These are phyloP conservation scores for Globisporangium iwayamae DNA, from an alignment of 352 stramenopile species.

Conservation along the genomic window DNA sequence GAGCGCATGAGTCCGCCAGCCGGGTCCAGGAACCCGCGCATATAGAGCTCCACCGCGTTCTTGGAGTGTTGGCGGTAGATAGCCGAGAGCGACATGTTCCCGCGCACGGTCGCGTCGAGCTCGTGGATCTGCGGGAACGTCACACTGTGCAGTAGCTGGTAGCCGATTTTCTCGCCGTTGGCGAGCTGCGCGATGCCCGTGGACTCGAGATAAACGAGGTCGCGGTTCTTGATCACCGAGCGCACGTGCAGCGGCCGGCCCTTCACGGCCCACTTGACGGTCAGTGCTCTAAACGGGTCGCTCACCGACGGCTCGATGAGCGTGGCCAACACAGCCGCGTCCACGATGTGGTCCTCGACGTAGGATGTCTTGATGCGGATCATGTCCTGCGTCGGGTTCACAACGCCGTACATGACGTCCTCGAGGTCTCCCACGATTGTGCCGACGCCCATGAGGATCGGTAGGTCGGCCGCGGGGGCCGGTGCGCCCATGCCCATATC, in stretches of 20 bases:
- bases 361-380: slow-evolving; percentile 39
- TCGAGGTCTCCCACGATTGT: slow-evolving; percentile 40
- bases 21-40: slow-evolving; percentile 39
- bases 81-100: slow-evolving; percentile 45
- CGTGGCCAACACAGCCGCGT: slow-evolving; percentile 11
- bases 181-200: slow-evolving; percentile 30
- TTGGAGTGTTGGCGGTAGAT: slow-evolving; percentile 47
- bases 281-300: slow-evolving; percentile 10
- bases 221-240: slow-evolving; percentile 51
- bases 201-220: slow-evolving; percentile 63
- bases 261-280: slow-evolving; percentile 62
- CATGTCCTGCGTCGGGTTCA: slow-evolving; percentile 29
- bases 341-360: slow-evolving; percentile 22
- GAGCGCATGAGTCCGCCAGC: slow-evolving; percentile 41
- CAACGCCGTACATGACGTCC: slow-evolving; percentile 41
- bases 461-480: slow-evolving; percentile 10
- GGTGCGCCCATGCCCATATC: slow-evolving; percentile 14
- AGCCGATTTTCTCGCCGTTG: slow-evolving; percentile 14
- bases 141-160: slow-evolving; percentile 42
- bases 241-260: slow-evolving; percentile 31
- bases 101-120: slow-evolving; percentile 34
- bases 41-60: slow-evolving; percentile 47
- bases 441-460: slow-evolving; percentile 20
- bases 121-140: slow-evolving; percentile 42
- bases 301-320: slow-evolving; percentile 14